phyloP scores from a whole-genome alignment of 768 basidiomycete genomes.

The Leccinum disarticulatum region DNA sequence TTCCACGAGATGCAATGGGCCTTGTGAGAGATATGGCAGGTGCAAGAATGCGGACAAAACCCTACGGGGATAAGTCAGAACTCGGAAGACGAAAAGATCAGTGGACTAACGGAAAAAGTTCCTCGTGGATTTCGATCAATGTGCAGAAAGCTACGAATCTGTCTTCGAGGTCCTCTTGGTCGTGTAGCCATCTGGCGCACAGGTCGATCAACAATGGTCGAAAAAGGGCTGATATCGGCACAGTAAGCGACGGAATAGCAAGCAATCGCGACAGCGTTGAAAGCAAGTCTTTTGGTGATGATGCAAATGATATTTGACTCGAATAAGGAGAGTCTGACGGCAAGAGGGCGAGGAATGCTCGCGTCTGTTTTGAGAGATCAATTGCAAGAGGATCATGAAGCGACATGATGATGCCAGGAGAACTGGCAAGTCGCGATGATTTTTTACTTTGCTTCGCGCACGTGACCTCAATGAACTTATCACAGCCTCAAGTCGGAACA shows the following conservation, averaged over 20 bases:
- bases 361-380: slow-evolving; percentile 56
- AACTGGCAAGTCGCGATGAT: not conserved
- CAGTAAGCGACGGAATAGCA: slow-evolving; percentile 59
- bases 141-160: slow-evolving; percentile 60
- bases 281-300: slow-evolving; percentile 46
- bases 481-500: not conserved
- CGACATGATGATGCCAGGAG: slow-evolving; percentile 11
- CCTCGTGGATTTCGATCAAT: slow-evolving; percentile 66
- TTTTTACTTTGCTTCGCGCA: not conserved
- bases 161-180: slow-evolving; percentile 45
- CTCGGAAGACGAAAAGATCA: slow-evolving; percentile 4
- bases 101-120: slow-evolving; percentile 65
- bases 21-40: slow-evolving; percentile 42
- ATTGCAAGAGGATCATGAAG: slow-evolving; percentile 48
- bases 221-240: slow-evolving; percentile 61
- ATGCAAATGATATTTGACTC: slow-evolving; percentile 37
- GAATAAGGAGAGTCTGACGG: slow-evolving; percentile 43
- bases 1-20: slow-evolving; percentile 54
- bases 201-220: slow-evolving; percentile 79
- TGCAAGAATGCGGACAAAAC: slow-evolving; percentile 54
- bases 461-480: not conserved
- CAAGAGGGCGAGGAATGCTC: slow-evolving; percentile 43
- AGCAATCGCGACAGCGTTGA: slow-evolving; percentile 59
- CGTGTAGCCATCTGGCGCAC: slow-evolving; percentile 78
- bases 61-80: slow-evolving; percentile 34